Evolutionary conservation across 2,329 filamentous ascomycete species (phyloP).

Genomic region (Beauveria pseudobassiana): DNA sequence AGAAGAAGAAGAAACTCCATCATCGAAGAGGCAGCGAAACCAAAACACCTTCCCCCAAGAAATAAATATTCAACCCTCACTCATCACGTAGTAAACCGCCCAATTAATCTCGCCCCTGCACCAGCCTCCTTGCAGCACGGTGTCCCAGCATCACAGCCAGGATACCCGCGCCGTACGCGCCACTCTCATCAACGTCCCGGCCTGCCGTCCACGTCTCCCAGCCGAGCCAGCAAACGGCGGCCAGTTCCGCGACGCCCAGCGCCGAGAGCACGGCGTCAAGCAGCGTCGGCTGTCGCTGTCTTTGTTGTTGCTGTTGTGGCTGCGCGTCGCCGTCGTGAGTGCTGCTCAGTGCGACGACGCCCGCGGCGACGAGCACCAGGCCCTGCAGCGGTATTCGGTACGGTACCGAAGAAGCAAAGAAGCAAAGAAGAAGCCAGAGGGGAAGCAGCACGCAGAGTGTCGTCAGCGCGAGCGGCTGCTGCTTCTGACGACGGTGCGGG

Average conservation of each 20-base stretch:
- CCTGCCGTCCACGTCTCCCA: constrained; percentile 23
- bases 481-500: no score
- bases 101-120: background rate
- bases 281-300: constrained; percentile 12
- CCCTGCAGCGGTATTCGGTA: constrained; percentile 22
- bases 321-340: constrained; percentile 18
- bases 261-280: constrained; percentile 20
- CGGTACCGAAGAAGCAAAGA: constrained; percentile 14
- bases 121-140: constrained; percentile 20
- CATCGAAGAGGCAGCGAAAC: no score
- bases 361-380: constrained; percentile 20
- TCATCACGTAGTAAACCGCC: background rate
- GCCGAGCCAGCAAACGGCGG: constrained; percentile 26
- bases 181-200: constrained; percentile 13
- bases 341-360: constrained; percentile 23
- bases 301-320: no score
- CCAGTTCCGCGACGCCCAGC: constrained; percentile 25
- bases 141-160: constrained; percentile 26
- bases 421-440: constrained; percentile 20
- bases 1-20: no score
- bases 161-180: constrained; percentile 21
- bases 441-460: constrained; percentile 17
- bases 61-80: no score
- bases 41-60: background rate
- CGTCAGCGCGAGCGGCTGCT: constrained; percentile 14